phyloP scores from a whole-genome alignment of 2,329 filamentous ascomycete genomes.

The Nemania sp. region DNA sequence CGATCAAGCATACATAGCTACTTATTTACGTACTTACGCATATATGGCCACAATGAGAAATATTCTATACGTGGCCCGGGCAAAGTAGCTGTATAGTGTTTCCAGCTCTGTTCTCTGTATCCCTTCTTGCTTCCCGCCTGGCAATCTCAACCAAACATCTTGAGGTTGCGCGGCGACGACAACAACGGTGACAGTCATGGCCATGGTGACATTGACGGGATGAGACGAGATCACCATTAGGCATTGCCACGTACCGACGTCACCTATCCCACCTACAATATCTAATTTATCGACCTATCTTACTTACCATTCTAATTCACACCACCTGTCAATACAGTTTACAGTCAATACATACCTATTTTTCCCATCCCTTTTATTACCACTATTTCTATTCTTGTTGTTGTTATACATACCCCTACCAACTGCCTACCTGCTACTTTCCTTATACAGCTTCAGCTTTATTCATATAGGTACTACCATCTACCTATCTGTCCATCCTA shows the following conservation, averaged over 20 bases:
- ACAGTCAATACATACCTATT: no score
- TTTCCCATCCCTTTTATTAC: neutral
- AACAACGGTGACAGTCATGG: constrained; percentile 12
- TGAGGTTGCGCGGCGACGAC: constrained; percentile 9
- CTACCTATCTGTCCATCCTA: constrained; percentile 5
- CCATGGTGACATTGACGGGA: no score
- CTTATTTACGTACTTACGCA: neutral
- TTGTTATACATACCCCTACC: neutral
- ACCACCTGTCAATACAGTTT: no score
- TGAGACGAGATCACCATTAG: neutral
- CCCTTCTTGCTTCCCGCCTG: constrained; percentile 4
- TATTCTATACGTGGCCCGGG: neutral
- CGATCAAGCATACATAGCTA: constrained; percentile 10
- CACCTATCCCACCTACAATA: neutral
- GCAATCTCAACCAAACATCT: neutral
- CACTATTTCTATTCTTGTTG: neutral
- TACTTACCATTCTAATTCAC: neutral
- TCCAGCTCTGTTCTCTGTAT: neutral
- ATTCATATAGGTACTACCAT: constrained; percentile 7
- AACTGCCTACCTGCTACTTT: neutral
- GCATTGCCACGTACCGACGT: neutral
- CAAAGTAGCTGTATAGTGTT: neutral
- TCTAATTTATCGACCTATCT: no score
- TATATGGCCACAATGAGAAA: neutral
- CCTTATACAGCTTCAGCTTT: constrained; percentile 8